phyloP scores from a whole-genome alignment of 164 flowering plant genomes.

The Warburgia ugandensis region DNA sequence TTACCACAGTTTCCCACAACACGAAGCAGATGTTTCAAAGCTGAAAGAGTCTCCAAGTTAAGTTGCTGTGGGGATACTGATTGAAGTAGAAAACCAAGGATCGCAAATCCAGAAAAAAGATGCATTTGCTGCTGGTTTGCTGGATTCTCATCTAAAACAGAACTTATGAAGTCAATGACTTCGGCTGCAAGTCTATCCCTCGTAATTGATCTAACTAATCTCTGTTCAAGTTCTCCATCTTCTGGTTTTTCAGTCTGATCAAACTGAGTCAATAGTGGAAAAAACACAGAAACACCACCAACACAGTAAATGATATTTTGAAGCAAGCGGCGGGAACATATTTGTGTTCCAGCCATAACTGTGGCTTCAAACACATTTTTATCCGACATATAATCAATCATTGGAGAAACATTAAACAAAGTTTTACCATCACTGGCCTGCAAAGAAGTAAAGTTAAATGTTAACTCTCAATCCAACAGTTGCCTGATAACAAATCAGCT shows the following conservation, averaged over 20 bases:
- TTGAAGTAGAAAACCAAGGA: conserved; percentile 82
- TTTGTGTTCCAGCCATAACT: conserved; percentile 63
- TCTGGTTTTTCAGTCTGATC: conserved; percentile 47
- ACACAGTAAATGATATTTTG: conserved; percentile 94
- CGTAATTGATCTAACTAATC: conserved; percentile 42
- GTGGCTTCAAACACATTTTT: conserved; percentile 63
- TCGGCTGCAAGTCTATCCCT: conserved; percentile 75
- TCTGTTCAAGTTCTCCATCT: conserved; percentile 26
- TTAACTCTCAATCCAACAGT: background rate
- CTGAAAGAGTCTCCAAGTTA: conserved; percentile 79
- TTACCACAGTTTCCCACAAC: conserved; percentile 71
- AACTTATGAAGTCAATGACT: conserved; percentile 83
- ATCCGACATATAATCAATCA: conserved; percentile 46
- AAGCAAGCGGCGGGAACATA: conserved; percentile 88
- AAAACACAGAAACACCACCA: conserved; percentile 98
- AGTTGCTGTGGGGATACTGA: conserved; percentile 75
- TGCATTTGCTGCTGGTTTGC: conserved; percentile 98
- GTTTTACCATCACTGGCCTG: conserved; percentile 84
- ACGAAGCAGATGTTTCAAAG: conserved; percentile 69
- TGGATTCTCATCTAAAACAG: conserved; percentile 78
- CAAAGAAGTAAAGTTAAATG: conserved; percentile 17
- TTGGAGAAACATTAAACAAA: conserved; percentile 72
- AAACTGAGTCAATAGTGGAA: conserved; percentile 81
- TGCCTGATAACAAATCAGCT: conserved; percentile 1
- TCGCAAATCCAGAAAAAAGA: conserved; percentile 81